A percentile compares a stretch with the other conserved stretches of the same genome.
Evolutionary conservation across 2,329 filamentous ascomycete species (phyloP).

Genomic region (Apiospora rasikravindrae): DNA sequence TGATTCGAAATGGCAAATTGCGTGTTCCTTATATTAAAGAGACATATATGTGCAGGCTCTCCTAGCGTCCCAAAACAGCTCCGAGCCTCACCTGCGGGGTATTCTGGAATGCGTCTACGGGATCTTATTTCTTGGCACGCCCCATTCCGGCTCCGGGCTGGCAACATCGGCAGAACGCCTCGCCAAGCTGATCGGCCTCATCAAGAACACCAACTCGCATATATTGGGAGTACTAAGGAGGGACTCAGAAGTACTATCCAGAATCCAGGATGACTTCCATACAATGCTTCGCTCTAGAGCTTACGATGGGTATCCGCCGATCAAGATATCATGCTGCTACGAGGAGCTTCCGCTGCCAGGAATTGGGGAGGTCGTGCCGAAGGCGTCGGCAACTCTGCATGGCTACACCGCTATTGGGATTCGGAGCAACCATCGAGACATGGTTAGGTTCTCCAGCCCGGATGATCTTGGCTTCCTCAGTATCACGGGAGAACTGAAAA

Average conservation of each 20-base stretch:
- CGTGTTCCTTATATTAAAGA: too few species aligned
- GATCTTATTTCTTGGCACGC: background rate
- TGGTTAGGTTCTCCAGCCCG: background rate
- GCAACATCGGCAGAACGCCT: background rate
- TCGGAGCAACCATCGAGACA: background rate
- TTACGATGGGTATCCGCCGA: background rate
- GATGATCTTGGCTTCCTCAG: background rate
- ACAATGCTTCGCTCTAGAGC: background rate
- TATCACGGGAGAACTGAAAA: background rate
- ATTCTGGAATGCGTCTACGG: background rate
- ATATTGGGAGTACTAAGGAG: background rate
- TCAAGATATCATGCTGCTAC: background rate
- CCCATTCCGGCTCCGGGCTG: background rate
- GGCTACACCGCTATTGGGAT: background rate
- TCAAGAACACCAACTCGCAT: background rate
- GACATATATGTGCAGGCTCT: background rate
- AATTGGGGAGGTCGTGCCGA: background rate
- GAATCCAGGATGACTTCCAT: background rate
- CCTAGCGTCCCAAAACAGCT: background rate
- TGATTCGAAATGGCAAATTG: too few species aligned
- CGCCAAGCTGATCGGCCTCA: background rate
- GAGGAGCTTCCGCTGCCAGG: background rate
- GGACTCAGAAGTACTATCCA: background rate
- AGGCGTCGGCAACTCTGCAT: background rate
- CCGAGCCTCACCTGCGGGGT: background rate